Evolutionary conservation across 345 rosid species (phyloP).

Genomic region (Hevea brasiliensis): DNA sequence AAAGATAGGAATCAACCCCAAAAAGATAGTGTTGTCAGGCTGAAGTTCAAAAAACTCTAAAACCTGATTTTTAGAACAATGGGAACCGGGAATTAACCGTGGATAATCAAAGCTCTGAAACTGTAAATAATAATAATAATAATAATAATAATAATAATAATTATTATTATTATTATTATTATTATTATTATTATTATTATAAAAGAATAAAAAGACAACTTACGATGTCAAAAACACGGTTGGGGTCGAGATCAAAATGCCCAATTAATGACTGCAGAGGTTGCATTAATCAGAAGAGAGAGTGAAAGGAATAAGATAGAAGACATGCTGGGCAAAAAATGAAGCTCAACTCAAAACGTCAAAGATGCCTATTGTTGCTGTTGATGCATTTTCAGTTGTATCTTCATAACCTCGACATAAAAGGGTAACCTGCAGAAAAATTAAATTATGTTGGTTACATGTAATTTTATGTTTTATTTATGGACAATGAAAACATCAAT

Average conservation of each 20-base stretch:
- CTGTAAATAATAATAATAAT: constrained; percentile 12
- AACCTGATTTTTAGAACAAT: constrained; percentile 51
- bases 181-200: too few species aligned
- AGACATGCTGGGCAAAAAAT: constrained; percentile 6
- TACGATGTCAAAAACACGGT: constrained; percentile 99
- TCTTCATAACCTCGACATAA: constrained; percentile 78
- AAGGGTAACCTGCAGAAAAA: constrained; percentile 68
- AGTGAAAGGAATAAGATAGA: constrained; percentile 7
- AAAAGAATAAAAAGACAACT: constrained; percentile 36
- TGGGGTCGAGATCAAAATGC: constrained; percentile 97
- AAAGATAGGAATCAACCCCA: constrained; percentile 88
- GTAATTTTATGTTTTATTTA: neutral
- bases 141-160: constrained; percentile 11
- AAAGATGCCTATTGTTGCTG: constrained; percentile 86
- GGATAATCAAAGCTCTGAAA: constrained; percentile 15
- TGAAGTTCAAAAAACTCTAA: constrained; percentile 95
- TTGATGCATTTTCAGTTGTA: constrained; percentile 56
- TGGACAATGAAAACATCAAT: too few species aligned
- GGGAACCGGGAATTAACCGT: constrained; percentile 14
- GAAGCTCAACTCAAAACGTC: constrained; percentile 57
- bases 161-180: too few species aligned
- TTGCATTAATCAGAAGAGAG: constrained; percentile 29
- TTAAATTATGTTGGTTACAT: neutral
- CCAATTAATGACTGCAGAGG: constrained; percentile 92
- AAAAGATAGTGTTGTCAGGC: constrained; percentile 63